phyloP scores from a whole-genome alignment of 345 rosid species.

The Zanthoxylum bungeanum region DNA sequence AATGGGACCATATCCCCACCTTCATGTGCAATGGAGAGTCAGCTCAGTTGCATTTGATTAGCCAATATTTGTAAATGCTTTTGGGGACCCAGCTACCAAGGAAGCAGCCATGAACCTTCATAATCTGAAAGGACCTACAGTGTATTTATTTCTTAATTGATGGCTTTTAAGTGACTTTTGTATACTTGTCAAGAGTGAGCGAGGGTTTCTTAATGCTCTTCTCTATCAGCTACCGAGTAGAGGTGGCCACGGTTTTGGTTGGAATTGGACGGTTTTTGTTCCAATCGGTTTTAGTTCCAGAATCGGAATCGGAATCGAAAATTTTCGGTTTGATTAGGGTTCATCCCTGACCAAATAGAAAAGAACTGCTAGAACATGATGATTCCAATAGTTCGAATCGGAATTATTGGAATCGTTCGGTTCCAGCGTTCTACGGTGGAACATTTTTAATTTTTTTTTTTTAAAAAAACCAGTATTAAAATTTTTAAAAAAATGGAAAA shows the following conservation, averaged over 20 bases:
- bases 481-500: too few species aligned
- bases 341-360: too few species aligned
- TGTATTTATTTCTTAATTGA: slow-evolving; percentile 7
- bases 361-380: too few species aligned
- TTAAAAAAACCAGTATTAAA: too few species aligned
- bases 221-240: neutral
- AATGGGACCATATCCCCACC: slow-evolving; percentile 31
- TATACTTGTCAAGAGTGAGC: neutral
- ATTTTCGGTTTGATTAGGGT: too few species aligned
- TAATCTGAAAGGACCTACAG: neutral
- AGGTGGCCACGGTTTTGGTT: neutral
- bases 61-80: slow-evolving; percentile 15
- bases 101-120: slow-evolving; percentile 29
- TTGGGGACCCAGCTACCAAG: slow-evolving; percentile 22
- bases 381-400: too few species aligned
- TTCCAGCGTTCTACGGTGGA: too few species aligned
- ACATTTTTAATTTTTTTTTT: too few species aligned
- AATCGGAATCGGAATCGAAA: too few species aligned
- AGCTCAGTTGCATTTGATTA: slow-evolving; percentile 10
- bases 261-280: too few species aligned
- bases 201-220: neutral
- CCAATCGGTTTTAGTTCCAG: neutral
- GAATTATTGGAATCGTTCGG: too few species aligned
- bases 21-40: slow-evolving; percentile 10
- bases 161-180: slow-evolving; percentile 10